Percentiles rank a stretch among this genome's conserved stretches.
phyloP scores from a whole-genome alignment of 306 rosid species.

The Malus sylvestris region DNA sequence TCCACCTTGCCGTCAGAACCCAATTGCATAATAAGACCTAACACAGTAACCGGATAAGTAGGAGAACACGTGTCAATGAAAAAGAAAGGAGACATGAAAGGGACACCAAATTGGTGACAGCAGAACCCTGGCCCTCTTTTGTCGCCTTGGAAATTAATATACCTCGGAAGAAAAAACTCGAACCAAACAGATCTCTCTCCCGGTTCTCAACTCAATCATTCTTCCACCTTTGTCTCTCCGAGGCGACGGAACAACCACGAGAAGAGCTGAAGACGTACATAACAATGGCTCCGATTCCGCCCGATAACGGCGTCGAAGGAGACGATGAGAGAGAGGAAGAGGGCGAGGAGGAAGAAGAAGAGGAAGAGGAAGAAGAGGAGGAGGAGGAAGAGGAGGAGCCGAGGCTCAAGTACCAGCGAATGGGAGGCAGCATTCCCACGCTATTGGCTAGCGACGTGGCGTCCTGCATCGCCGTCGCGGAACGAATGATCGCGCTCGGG shows the following conservation, averaged over 20 bases:
- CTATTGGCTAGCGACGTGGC: constrained; percentile 76
- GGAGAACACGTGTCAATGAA: too few relatives aligned
- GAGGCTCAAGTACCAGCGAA: constrained; percentile 91
- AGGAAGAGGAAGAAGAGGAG: constrained; percentile 25
- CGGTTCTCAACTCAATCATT: neutral
- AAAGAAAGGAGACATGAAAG: too few relatives aligned
- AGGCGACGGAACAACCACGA: constrained; percentile 16
- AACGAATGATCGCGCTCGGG: constrained; percentile 95
- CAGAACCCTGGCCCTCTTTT: neutral
- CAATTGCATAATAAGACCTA: too few relatives aligned
- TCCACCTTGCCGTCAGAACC: too few relatives aligned
- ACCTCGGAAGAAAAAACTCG: neutral
- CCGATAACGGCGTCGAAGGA: constrained; percentile 78
- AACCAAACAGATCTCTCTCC: neutral
- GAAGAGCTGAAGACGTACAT: constrained; percentile 19
- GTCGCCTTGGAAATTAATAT: constrained; percentile 19
- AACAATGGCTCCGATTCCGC: constrained; percentile 77
- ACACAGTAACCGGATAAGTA: too few relatives aligned
- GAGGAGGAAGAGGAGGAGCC: constrained; percentile 76
- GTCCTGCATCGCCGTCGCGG: constrained; percentile 84
- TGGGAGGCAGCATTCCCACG: constrained; percentile 91
- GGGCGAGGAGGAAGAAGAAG: constrained; percentile 56
- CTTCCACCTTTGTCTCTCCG: neutral
- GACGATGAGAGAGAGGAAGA: constrained; percentile 90
- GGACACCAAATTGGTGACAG: neutral